Conservation (phyloP, 768 basidiomycete genomes). For the Trametes gibbosa region DNA sequence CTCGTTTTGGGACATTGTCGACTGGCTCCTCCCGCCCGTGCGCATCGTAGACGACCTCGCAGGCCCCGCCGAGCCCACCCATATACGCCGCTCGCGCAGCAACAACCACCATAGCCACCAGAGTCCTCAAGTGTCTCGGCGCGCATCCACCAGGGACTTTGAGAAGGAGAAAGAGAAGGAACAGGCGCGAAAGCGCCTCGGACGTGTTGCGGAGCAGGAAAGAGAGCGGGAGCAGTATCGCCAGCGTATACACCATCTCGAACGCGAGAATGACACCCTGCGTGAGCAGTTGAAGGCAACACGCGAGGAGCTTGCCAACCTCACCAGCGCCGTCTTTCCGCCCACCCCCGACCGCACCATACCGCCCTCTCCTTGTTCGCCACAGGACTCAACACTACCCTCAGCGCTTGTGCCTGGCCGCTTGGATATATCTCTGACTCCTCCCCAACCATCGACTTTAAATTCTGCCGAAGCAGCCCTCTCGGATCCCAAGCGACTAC, state of each 20-base stretch:
- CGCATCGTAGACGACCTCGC: conserved; percentile 30
- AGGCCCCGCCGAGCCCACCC: conserved; percentile 21
- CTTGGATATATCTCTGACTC: background rate
- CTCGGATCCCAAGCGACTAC: conserved; percentile 19
- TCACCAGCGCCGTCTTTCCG: conserved; percentile 17
- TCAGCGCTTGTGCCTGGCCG: background rate
- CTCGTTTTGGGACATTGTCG: conserved; percentile 30
- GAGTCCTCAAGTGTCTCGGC: conserved; percentile 7
- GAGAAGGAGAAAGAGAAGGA: conserved; percentile 20
- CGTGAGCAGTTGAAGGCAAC: conserved; percentile 22
- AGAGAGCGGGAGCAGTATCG: conserved; percentile 21
- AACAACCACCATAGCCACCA: conserved; percentile 8
- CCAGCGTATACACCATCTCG: conserved; percentile 22
- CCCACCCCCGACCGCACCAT: conserved; percentile 14
- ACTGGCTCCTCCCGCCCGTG: conserved; percentile 31
- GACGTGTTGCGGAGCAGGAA: conserved; percentile 14
- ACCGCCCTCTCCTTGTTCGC: background rate
- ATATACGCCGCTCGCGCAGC: conserved; percentile 17
- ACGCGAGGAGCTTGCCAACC: conserved; percentile 18
- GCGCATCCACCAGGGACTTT: conserved; percentile 8
- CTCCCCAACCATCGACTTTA: background rate
- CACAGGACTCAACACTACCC: background rate
- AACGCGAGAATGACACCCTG: conserved; percentile 27
- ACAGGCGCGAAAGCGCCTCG: conserved; percentile 13
- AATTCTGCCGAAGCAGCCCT: conserved; percentile 17